A percentile compares a stretch with the other conserved stretches of the same genome.
Evolutionary conservation across 225 moss, liverwort and hornwort genomes (phyloP).

Genomic region (Physcomitrellopsis africana): DNA sequence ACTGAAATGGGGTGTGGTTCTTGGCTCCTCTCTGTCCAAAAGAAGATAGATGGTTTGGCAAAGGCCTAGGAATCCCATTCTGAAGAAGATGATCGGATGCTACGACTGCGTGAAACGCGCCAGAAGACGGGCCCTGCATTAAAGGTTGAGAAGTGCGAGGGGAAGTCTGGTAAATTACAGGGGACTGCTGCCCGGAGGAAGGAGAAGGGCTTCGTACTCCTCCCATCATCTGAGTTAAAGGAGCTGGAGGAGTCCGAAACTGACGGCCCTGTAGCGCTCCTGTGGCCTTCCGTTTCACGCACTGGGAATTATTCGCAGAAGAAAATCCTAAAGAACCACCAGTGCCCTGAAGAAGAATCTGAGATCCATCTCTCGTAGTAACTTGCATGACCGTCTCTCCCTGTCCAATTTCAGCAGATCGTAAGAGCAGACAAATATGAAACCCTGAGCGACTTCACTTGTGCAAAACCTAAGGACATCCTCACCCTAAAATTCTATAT

Average conservation of each 20-base stretch:
- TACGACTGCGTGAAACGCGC: constrained; percentile 50
- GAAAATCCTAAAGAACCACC: constrained; percentile 35
- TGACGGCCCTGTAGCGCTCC: constrained; percentile 41
- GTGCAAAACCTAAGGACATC: not conserved
- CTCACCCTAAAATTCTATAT: not conserved
- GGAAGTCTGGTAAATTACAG: constrained; percentile 39
- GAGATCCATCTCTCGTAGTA: constrained; percentile 37
- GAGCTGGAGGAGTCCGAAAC: constrained; percentile 46
- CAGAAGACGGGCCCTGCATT: constrained; percentile 39
- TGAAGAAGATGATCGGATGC: constrained; percentile 51
- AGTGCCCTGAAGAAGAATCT: constrained; percentile 36
- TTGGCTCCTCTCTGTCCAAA: constrained; percentile 35
- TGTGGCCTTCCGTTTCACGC: constrained; percentile 55
- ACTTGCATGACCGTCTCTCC: constrained; percentile 63
- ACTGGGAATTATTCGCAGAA: constrained; percentile 37
- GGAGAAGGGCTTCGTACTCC: constrained; percentile 36
- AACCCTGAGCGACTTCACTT: not conserved
- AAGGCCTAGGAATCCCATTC: constrained; percentile 44
- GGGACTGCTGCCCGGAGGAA: constrained; percentile 43
- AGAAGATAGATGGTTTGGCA: constrained; percentile 37
- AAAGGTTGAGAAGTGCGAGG: constrained; percentile 36
- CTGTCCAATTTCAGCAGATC: constrained; percentile 18
- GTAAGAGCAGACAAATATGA: constrained; percentile 1
- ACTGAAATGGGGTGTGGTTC: constrained; percentile 29
- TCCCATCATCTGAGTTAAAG: constrained; percentile 27